Percentiles rank a stretch among this genome's conserved stretches.
These are phyloP conservation scores for Chaetomiaceae sp. DNA, from an alignment of 2,329 filamentous ascomycete genomes.

Conservation along the genomic window DNA sequence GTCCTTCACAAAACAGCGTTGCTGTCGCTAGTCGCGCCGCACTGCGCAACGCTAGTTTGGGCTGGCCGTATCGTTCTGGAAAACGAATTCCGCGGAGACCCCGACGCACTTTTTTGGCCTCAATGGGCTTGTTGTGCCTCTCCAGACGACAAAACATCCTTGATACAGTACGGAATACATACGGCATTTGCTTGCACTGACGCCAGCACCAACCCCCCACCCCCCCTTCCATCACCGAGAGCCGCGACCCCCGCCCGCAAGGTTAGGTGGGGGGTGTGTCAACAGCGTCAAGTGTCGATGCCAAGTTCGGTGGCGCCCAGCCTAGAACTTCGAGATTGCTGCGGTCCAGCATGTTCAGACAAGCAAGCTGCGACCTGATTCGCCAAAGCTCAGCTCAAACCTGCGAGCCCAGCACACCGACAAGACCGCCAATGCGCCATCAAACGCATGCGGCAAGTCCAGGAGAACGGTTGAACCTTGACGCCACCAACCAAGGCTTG, in stretches of 20 bases:
- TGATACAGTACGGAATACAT: no score
- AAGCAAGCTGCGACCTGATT: not conserved
- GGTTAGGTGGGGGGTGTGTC: not conserved
- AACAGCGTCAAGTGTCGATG: not conserved
- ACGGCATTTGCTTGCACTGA: no score
- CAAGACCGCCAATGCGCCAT: not conserved
- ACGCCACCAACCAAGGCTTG: no score
- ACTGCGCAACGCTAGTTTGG: not conserved
- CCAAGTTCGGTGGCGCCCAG: not conserved
- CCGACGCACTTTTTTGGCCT: not conserved
- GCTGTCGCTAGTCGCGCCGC: no score
- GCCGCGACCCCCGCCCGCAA: not conserved
- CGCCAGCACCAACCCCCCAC: no score
- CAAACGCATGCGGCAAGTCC: slow-evolving; percentile 7
- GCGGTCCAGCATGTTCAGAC: not conserved
- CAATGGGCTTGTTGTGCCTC: no score
- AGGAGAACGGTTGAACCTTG: slow-evolving; percentile 1
- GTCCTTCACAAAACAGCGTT: no score
- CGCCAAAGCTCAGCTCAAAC: not conserved
- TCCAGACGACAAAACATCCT: no score
- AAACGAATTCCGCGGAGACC: slow-evolving; percentile 9
- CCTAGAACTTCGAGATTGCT: not conserved
- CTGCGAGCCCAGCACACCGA: slow-evolving; percentile 1
- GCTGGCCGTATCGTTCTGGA: not conserved
- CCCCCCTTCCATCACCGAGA: no score